Evolutionary conservation across 2,329 filamentous ascomycete genomes (phyloP), one percentile per base, ranked within the genome.

Genomic region (Ophiostoma quercus): DNA sequence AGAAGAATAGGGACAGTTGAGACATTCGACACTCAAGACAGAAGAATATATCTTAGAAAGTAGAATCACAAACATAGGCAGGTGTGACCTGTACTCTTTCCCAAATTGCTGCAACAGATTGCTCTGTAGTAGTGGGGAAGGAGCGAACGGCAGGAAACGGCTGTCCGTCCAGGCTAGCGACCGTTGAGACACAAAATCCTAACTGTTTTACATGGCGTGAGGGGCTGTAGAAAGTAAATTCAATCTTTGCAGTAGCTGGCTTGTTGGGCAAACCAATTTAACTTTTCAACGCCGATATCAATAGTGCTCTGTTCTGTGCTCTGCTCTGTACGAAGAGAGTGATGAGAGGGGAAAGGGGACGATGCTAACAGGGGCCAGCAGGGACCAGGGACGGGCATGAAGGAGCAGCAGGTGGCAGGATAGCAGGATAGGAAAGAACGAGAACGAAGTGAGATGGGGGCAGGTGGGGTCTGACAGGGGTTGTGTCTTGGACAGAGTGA

Each of bases 121-220:
- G 16, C 43, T 19, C 6, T 47, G 43, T 19, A 47, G 19, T 8
- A n/a, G 9, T 57, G 9, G 25, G 25, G 51, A 57, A 57, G 51
- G 51, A 57, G 51, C 51, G 51, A 57, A 57, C 51, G 51, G 51
- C 51, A 57, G 8, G n/a, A 57, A 57, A 57, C 51, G 51, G 51
- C 51, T 29, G 22, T 29, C 51, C 51, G 22, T 32, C 25, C 11
- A 65, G 62, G 62, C 62, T 65, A 65, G 34, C 62, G 62, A 65
- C 62, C 62, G 62, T 65, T 65, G 62, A 65, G 62, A 65, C 62
- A 65, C 32, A 22, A 14, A 62, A 37, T 65, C 62, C 62, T 37
- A 16, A 19, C 60, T 65, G 62, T 65, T 65, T 65, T 65, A 65
- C 62, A 65, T 39, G 32, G 39, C 34, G 32, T 65, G 57, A n/a